A percentile compares a stretch with the other conserved stretches of the same genome.
Conservation (phyloP, 2,329 filamentous ascomycete genomes). For the Paramyrothecium sp. region DNA sequence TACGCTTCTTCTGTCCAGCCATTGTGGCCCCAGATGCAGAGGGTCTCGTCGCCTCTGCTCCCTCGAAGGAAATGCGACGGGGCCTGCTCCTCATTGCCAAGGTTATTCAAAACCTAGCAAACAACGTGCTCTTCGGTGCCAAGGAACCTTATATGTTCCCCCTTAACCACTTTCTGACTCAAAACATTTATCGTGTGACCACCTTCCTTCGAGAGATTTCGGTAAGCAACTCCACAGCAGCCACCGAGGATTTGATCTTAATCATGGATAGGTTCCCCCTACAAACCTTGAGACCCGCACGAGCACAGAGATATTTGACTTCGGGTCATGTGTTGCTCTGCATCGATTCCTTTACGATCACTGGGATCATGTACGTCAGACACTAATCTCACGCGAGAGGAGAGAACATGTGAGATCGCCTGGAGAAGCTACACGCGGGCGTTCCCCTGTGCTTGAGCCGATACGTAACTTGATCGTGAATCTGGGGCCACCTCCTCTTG, state of each 20-base stretch:
- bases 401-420: conserved; percentile 55
- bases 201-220: conserved; percentile 68
- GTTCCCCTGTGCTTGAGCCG: conserved; percentile 58
- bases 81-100: conserved; percentile 69
- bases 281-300: conserved; percentile 39
- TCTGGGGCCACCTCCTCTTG: conserved; percentile 64
- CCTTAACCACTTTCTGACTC: conserved; percentile 65
- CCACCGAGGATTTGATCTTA: not conserved
- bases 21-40: conserved; percentile 70
- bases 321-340: conserved; percentile 68
- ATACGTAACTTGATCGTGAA: conserved; percentile 63
- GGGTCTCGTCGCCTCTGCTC: conserved; percentile 58
- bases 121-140: conserved; percentile 69
- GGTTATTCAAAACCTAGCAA: conserved; percentile 69
- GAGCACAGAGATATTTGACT: conserved; percentile 58
- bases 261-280: conserved; percentile 40
- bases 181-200: conserved; percentile 67
- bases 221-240: conserved; percentile 36
- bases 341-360: conserved; percentile 71
- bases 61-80: conserved; percentile 68
- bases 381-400: conserved; percentile 58
- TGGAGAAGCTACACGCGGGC: conserved; percentile 48
- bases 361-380: conserved; percentile 68
- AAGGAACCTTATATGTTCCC: conserved; percentile 74
- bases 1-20: conserved; percentile 71